Evolutionary conservation across 129 eudicot genomes (phyloP).

Genomic region (Helichrysum umbraculigerum): DNA sequence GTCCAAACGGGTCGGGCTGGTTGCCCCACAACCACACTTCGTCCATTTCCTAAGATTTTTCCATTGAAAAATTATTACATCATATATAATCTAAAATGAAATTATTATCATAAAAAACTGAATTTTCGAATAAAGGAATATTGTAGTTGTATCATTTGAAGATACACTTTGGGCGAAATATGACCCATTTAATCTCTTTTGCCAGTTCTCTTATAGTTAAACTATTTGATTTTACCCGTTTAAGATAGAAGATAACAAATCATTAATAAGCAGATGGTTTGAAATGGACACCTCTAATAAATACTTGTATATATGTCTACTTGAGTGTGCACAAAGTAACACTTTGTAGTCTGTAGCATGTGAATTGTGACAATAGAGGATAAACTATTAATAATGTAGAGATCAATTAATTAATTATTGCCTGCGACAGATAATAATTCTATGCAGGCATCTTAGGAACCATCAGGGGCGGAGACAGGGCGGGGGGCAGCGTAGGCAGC

Average conservation of each 20-base stretch:
- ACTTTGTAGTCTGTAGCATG: background rate
- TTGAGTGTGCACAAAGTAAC: background rate
- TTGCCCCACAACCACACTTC: background rate
- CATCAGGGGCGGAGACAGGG: too few species aligned
- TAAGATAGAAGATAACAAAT: background rate
- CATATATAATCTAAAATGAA: background rate
- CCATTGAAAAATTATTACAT: background rate
- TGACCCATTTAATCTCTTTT: background rate
- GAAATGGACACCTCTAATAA: background rate
- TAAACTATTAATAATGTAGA: conserved; percentile 3
- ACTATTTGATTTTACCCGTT: background rate
- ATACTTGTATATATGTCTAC: background rate
- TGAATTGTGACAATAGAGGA: background rate
- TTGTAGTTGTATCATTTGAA: background rate
- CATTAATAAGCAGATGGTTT: background rate
- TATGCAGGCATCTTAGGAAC: background rate
- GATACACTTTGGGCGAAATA: too few species aligned
- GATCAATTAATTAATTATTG: conserved; percentile 6
- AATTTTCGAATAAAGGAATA: too few species aligned
- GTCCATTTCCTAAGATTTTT: background rate
- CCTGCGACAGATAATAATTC: background rate
- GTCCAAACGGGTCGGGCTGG: background rate
- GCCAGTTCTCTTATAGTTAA: background rate
- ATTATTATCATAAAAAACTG: background rate
- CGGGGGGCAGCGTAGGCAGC: too few species aligned